Evolutionary conservation across 148 eudicot species (phyloP).

Genomic region (Camellia japonica): DNA sequence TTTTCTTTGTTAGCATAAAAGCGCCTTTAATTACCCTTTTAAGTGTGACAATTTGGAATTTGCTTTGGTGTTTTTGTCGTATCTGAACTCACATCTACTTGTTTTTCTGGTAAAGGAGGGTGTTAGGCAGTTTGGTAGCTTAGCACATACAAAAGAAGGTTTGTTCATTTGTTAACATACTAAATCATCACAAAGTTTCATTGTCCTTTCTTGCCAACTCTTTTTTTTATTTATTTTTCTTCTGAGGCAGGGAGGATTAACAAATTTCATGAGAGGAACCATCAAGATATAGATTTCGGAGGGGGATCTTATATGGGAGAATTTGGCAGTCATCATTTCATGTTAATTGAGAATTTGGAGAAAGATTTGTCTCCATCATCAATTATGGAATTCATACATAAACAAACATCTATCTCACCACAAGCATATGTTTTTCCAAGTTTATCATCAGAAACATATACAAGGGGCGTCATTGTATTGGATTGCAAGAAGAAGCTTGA

Average conservation of each 20-base stretch:
- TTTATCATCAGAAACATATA: conserved; percentile 31
- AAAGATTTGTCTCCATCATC: conserved; percentile 39
- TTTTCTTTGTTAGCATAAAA: background rate
- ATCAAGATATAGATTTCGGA: conserved; percentile 36
- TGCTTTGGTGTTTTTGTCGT: background rate
- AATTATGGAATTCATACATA: conserved; percentile 41
- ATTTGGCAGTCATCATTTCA: conserved; percentile 19
- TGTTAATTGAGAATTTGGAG: conserved; percentile 58
- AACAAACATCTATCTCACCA: conserved; percentile 36
- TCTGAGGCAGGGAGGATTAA: conserved; percentile 25
- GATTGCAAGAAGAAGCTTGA: conserved; percentile 33
- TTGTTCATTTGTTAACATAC: background rate
- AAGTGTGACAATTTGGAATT: background rate
- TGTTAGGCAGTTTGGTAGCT: conserved; percentile 1
- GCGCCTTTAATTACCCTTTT: background rate
- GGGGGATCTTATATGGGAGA: conserved; percentile 16
- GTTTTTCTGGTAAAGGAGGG: conserved; percentile 22
- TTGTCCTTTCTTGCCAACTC: background rate
- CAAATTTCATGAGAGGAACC: conserved; percentile 12
- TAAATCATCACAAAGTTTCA: background rate
- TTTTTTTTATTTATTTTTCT: background rate
- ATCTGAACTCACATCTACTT: conserved; percentile 8
- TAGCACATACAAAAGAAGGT: conserved; percentile 19
- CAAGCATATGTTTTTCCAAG: conserved; percentile 47
- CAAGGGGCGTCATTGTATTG: conserved; percentile 45